Conservation (phyloP, 2,329 filamentous ascomycete species). For the Scedosporium boydii region DNA sequence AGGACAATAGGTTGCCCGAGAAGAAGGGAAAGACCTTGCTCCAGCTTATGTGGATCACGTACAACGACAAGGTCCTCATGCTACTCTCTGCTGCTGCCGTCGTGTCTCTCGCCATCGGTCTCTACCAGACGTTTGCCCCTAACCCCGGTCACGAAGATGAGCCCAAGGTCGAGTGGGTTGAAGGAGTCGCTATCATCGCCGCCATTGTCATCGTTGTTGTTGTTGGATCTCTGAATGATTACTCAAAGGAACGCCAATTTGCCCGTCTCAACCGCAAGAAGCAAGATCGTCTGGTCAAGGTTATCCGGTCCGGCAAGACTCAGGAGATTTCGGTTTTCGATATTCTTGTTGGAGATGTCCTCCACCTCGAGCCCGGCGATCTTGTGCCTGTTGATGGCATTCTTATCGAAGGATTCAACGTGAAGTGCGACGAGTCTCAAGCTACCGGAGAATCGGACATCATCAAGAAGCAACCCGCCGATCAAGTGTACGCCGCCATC, state of each 20-base stretch:
- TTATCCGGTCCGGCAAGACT: constrained; percentile 60
- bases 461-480: constrained; percentile 56
- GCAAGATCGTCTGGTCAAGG: constrained; percentile 64
- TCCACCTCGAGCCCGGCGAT: constrained; percentile 67
- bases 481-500: constrained; percentile 62
- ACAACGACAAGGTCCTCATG: constrained; percentile 74
- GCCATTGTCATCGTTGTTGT: constrained; percentile 69
- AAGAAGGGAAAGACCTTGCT: constrained; percentile 67
- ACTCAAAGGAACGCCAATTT: constrained; percentile 72
- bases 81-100: constrained; percentile 61
- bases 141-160: constrained; percentile 33
- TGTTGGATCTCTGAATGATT: constrained; percentile 71
- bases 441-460: constrained; percentile 73
- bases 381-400: constrained; percentile 66
- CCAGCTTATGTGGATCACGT: constrained; percentile 71
- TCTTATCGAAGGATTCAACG: constrained; percentile 61
- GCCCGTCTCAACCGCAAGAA: constrained; percentile 73
- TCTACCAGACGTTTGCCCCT: constrained; percentile 64
- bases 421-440: constrained; percentile 71
- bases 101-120: constrained; percentile 63
- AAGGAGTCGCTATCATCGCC: constrained; percentile 74
- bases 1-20: constrained; percentile 62
- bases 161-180: constrained; percentile 64
- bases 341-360: constrained; percentile 58
- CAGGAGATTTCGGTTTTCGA: constrained; percentile 62